These are phyloP conservation scores for Tulasnella sp. DNA, from an alignment of 768 basidiomycete species.

Conservation along the genomic window DNA sequence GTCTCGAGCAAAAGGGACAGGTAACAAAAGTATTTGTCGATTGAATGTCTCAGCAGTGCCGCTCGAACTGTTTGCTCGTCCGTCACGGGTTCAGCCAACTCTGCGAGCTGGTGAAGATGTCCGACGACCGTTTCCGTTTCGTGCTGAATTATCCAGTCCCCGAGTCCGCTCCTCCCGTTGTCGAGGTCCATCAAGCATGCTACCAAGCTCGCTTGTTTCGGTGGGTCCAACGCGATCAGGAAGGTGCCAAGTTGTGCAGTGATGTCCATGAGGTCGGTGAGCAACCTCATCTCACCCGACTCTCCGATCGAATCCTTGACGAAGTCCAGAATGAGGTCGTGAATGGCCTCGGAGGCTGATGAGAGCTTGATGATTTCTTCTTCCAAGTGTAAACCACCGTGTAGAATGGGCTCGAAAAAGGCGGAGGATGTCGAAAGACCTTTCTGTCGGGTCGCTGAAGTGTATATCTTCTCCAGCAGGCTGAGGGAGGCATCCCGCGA, in stretches of 20 bases:
- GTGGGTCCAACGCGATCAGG: conserved; percentile 9
- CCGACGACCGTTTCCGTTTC: not conserved
- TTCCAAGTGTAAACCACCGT: not conserved
- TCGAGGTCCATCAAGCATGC: conserved; percentile 9
- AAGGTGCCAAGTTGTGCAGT: conserved; percentile 13
- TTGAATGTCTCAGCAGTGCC: conserved; percentile 2
- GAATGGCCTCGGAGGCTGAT: not conserved
- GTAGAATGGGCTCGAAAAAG: not conserved
- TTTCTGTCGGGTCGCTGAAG: not conserved
- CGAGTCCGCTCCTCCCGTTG: conserved; percentile 14
- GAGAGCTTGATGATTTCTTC: not conserved
- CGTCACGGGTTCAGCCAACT: not conserved
- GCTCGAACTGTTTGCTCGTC: conserved; percentile 5
- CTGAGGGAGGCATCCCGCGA: not conserved
- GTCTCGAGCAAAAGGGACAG: conserved; percentile 5
- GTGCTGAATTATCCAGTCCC: conserved; percentile 20
- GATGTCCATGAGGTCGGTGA: not conserved
- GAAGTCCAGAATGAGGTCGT: not conserved
- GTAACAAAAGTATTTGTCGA: conserved; percentile 5
- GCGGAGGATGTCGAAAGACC: not conserved
- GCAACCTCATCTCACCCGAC: not conserved
- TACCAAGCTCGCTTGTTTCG: not conserved
- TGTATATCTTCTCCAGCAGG: not conserved
- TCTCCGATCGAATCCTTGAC: conserved; percentile 6
- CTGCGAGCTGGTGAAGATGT: conserved; percentile 14